Percentiles rank a stretch among this genome's conserved stretches.
phyloP scores from a whole-genome alignment of 1,139 yeast genomes.

The Debaryomycetaceae sp. region DNA sequence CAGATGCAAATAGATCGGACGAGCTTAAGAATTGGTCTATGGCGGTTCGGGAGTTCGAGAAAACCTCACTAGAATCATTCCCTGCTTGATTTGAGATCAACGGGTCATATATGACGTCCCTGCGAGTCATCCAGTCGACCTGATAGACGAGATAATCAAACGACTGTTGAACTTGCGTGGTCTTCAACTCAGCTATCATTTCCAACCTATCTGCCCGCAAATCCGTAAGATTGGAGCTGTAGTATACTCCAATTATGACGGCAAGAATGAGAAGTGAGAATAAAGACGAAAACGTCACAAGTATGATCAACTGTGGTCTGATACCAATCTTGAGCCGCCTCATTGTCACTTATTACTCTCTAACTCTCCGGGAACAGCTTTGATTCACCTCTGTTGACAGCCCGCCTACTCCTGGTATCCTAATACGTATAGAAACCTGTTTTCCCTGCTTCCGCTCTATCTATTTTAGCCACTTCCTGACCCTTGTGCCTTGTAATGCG shows the following conservation, averaged over 20 bases:
- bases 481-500: no score
- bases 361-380: no score
- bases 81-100: conserved; percentile 69
- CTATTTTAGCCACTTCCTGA: no score
- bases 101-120: conserved; percentile 59
- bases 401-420: no score
- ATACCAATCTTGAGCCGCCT: conserved; percentile 50
- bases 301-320: conserved; percentile 70
- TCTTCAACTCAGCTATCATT: conserved; percentile 76
- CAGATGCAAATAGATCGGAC: conserved; percentile 61
- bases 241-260: conserved; percentile 76
- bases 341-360: conserved; percentile 15
- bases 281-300: conserved; percentile 74
- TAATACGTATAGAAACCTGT: no score
- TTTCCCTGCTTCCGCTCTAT: no score
- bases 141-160: conserved; percentile 65
- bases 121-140: conserved; percentile 61
- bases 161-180: conserved; percentile 73
- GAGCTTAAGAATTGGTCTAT: conserved; percentile 62
- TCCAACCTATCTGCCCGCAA: conserved; percentile 68
- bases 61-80: conserved; percentile 47
- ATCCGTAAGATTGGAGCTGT: conserved; percentile 58
- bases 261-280: conserved; percentile 75
- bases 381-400: no score
- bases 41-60: conserved; percentile 36